phyloP scores from a whole-genome alignment of 83 land plant species.

The Picea abies region DNA sequence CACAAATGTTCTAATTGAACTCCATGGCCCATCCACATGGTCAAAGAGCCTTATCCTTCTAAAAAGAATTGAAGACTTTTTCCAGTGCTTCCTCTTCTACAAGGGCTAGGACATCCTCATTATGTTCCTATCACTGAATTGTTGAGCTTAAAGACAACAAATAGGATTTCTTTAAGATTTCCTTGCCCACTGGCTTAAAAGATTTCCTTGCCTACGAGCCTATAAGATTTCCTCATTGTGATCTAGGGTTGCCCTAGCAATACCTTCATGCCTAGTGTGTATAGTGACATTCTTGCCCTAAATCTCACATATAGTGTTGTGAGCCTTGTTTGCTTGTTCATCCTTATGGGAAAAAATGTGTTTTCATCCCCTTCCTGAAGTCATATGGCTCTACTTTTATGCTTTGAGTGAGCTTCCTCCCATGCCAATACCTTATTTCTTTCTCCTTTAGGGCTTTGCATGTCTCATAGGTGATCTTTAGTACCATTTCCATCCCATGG shows the following conservation, averaged over 20 bases:
- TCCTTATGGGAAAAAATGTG: too few species aligned
- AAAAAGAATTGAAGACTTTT: background rate
- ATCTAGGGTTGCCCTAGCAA: background rate
- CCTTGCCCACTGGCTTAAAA: background rate
- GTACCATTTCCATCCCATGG: too few species aligned
- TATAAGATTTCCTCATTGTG: background rate
- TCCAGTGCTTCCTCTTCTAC: background rate
- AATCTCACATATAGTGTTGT: too few species aligned
- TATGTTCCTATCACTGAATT: background rate
- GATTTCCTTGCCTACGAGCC: background rate
- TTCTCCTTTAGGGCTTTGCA: too few species aligned
- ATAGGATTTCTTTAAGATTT: background rate
- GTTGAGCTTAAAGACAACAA: background rate
- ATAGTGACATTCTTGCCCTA: too few species aligned
- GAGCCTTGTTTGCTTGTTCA: too few species aligned
- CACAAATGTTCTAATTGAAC: background rate
- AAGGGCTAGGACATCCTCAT: background rate
- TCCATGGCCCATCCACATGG: background rate
- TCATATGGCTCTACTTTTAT: too few species aligned
- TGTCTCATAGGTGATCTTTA: too few species aligned
- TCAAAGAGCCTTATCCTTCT: background rate
- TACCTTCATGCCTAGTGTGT: background rate
- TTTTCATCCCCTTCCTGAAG: too few species aligned
- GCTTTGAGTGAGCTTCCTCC: too few species aligned
- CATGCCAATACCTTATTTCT: too few species aligned